These are phyloP conservation scores for Rubia balearica DNA, from an alignment of 305 asterid genomes.

Conservation along the genomic window DNA sequence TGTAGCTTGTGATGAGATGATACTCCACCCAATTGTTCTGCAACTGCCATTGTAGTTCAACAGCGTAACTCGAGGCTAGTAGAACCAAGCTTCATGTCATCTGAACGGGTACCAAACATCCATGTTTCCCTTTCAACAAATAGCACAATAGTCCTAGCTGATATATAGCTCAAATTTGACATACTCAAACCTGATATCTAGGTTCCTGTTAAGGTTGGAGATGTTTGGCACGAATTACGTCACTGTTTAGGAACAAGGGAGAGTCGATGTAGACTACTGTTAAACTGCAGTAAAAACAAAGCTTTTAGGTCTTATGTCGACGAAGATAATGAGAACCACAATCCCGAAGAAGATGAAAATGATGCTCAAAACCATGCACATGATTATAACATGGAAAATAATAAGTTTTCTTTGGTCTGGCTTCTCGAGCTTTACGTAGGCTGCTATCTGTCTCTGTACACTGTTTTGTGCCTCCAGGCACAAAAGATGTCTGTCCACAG, in stretches of 20 bases:
- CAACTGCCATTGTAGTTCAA: slow-evolving; percentile 57
- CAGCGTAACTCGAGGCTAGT: slow-evolving; percentile 48
- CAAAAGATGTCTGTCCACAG: slow-evolving; percentile 26
- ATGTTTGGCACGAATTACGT: slow-evolving; percentile 61
- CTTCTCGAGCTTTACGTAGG: slow-evolving; percentile 38
- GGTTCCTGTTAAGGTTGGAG: slow-evolving; percentile 70
- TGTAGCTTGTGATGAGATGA: slow-evolving; percentile 49
- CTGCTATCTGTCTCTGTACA: slow-evolving; percentile 29
- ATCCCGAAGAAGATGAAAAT: slow-evolving; percentile 65
- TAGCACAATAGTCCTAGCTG: slow-evolving; percentile 47
- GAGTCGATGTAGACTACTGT: slow-evolving; percentile 42
- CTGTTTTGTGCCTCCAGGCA: slow-evolving; percentile 22
- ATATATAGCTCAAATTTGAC: slow-evolving; percentile 52
- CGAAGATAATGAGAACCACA: slow-evolving; percentile 45
- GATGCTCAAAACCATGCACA: slow-evolving; percentile 61
- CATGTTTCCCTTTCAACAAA: slow-evolving; percentile 41
- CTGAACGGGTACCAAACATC: slow-evolving; percentile 40
- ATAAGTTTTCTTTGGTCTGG: slow-evolving; percentile 49
- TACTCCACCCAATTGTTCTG: slow-evolving; percentile 51
- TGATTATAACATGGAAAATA: slow-evolving; percentile 57
- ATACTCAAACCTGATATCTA: slow-evolving; percentile 56
- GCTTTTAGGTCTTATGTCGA: slow-evolving; percentile 48
- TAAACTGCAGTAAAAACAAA: slow-evolving; percentile 62
- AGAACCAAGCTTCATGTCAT: slow-evolving; percentile 52
- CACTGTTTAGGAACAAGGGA: slow-evolving; percentile 47